These are phyloP conservation scores for Podaxis rugospora DNA, from an alignment of 768 basidiomycete species.

Conservation along the genomic window DNA sequence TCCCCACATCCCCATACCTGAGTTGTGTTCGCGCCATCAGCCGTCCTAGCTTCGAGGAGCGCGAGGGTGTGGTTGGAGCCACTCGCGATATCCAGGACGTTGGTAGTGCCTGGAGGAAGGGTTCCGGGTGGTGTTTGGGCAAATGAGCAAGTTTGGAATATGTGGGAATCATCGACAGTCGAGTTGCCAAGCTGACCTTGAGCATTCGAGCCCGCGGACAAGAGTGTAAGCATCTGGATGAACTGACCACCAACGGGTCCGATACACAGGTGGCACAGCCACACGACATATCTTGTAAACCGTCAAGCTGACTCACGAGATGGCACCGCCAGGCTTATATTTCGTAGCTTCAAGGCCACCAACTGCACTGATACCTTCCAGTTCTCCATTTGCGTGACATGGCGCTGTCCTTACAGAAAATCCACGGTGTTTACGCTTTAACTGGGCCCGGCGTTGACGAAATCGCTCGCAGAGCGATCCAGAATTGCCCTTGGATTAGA, in stretches of 20 bases:
- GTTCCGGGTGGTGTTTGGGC: constrained; percentile 19
- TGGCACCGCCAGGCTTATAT: neutral
- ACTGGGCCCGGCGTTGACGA: neutral
- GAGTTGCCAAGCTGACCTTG: constrained; percentile 48
- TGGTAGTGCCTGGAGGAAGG: constrained; percentile 25
- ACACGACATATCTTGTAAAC: neutral
- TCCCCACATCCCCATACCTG: constrained; percentile 78
- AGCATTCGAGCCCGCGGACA: constrained; percentile 47
- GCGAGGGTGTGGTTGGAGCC: constrained; percentile 81
- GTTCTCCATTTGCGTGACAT: neutral
- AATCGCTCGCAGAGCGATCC: neutral
- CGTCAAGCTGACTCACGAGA: neutral
- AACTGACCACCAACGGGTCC: neutral
- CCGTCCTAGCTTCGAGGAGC: constrained; percentile 40
- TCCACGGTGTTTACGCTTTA: neutral
- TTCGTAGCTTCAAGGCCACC: neutral
- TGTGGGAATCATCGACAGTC: constrained; percentile 40
- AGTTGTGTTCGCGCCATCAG: constrained; percentile 8
- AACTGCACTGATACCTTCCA: neutral
- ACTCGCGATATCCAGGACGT: constrained; percentile 50
- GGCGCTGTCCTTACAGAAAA: neutral
- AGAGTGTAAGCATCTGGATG: constrained; percentile 18
- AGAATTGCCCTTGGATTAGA: neutral
- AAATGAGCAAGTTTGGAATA: constrained; percentile 39
- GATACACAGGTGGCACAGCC: neutral